Evolutionary conservation across 495 filamentous ascomycete species (phyloP).

Genomic region (Apiosordaria backusii): DNA sequence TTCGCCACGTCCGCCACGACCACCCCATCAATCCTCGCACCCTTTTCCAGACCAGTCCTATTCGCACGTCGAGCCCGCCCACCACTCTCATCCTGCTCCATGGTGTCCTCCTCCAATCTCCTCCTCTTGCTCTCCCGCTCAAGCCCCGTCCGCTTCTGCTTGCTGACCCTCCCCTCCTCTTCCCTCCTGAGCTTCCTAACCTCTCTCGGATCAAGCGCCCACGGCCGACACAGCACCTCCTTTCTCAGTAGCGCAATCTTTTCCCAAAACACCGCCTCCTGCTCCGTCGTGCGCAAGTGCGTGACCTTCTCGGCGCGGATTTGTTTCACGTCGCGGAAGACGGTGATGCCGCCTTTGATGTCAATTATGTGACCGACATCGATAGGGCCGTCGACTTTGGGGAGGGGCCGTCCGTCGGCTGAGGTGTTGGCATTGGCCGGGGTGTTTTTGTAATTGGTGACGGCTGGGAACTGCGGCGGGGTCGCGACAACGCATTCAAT

Average conservation of each 20-base stretch:
- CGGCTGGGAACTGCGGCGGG: conserved; percentile 9
- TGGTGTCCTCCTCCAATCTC: conserved; percentile 13
- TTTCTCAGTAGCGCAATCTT: conserved; percentile 59
- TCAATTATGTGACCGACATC: conserved; percentile 69
- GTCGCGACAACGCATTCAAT: conserved; percentile 53
- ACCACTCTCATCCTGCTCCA: background rate
- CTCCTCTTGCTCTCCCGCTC: conserved; percentile 35
- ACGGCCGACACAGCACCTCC: conserved; percentile 64
- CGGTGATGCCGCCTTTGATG: conserved; percentile 66
- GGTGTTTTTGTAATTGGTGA: conserved; percentile 9
- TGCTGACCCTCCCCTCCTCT: conserved; percentile 37
- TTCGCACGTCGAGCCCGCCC: no score
- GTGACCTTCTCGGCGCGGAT: conserved; percentile 65
- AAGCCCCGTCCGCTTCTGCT: conserved; percentile 33
- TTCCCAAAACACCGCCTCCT: conserved; percentile 75
- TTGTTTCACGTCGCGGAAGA: conserved; percentile 62
- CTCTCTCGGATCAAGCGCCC: conserved; percentile 57
- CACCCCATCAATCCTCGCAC: background rate
- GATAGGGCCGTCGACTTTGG: conserved; percentile 38
- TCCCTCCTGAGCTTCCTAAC: conserved; percentile 52
- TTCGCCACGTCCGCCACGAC: background rate
- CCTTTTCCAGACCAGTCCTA: conserved; percentile 3
- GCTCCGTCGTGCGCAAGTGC: conserved; percentile 58
- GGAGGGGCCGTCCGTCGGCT: background rate
- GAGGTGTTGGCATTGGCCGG: background rate